Conservation (phyloP, 106 monocot genomes). For the Acorus calamus region DNA sequence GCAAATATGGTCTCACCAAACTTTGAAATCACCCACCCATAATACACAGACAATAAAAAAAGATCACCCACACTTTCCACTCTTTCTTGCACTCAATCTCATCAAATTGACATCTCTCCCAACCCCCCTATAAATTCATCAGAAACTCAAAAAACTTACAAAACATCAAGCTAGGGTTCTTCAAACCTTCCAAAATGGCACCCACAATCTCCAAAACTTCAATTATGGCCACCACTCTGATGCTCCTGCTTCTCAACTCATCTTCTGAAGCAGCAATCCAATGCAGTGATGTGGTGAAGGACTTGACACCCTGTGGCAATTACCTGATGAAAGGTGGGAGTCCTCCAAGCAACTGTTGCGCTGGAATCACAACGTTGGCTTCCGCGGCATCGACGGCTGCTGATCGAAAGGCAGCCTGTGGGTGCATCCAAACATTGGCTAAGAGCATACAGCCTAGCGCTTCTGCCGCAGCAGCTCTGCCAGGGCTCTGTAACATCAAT, state of each 20-base stretch:
- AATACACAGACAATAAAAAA: too few relatives aligned
- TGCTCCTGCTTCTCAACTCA: neutral
- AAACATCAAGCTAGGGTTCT: too few relatives aligned
- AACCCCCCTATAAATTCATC: too few relatives aligned
- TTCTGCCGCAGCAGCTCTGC: constrained; percentile 13
- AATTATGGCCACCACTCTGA: neutral
- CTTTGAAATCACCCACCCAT: too few relatives aligned
- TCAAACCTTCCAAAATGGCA: too few relatives aligned
- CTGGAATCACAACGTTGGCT: constrained; percentile 2
- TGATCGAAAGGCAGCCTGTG: constrained; percentile 7
- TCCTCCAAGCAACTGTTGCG: constrained; percentile 2
- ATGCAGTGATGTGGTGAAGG: constrained; percentile 2
- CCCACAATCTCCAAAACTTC: too few relatives aligned
- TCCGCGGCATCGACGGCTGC: neutral
- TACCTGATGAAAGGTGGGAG: constrained; percentile 5
- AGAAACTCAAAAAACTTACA: too few relatives aligned
- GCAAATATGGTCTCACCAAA: too few relatives aligned
- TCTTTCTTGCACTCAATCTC: too few relatives aligned
- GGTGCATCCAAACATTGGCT: constrained; percentile 1
- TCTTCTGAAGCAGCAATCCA: neutral
- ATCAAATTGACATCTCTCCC: too few relatives aligned
- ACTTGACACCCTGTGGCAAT: neutral
- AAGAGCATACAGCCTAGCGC: neutral
- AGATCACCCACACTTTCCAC: too few relatives aligned
- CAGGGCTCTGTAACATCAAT: constrained; percentile 13